A percentile compares a stretch with the other conserved stretches of the same genome.
These are phyloP conservation scores for Penicillium sp. DNA, from an alignment of 2,329 filamentous ascomycete species.

Conservation along the genomic window DNA sequence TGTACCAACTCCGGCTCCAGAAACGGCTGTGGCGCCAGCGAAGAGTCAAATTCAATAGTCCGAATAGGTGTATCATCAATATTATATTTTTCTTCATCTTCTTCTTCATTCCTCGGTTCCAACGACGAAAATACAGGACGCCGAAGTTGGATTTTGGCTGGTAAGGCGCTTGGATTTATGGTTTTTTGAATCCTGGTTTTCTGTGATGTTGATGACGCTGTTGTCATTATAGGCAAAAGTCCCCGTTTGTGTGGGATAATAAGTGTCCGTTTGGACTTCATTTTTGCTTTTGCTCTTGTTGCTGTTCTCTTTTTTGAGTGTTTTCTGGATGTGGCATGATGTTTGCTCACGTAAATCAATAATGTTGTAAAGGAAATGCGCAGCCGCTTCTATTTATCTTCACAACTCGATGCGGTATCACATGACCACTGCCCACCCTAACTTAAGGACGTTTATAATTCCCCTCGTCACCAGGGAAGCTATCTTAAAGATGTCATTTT, in stretches of 20 bases:
- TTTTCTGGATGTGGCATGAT: background rate
- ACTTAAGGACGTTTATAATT: too few relatives aligned
- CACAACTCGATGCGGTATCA: too few relatives aligned
- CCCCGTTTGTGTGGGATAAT: conserved; percentile 27
- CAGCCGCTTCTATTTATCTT: too few relatives aligned
- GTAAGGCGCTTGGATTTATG: conserved; percentile 22
- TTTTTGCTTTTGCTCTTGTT: background rate
- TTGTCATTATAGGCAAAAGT: conserved; percentile 20
- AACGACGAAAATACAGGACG: conserved; percentile 16
- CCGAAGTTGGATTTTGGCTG: conserved; percentile 19
- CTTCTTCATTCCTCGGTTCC: conserved; percentile 10
- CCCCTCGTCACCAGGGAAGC: too few relatives aligned
- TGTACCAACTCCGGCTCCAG: conserved; percentile 34
- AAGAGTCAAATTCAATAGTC: conserved; percentile 31
- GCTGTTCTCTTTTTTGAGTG: background rate
- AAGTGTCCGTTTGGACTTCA: conserved; percentile 11
- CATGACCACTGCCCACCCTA: too few relatives aligned
- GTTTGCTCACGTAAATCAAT: background rate
- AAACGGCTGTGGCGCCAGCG: conserved; percentile 34
- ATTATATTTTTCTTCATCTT: conserved; percentile 25
- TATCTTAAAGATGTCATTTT: too few relatives aligned
- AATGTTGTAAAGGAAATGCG: background rate
- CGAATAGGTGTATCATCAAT: background rate
- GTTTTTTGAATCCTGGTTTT: conserved; percentile 10
- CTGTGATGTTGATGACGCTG: background rate